Conservation (phyloP, 106 monocot species). For the Dendrobium officinale region DNA sequence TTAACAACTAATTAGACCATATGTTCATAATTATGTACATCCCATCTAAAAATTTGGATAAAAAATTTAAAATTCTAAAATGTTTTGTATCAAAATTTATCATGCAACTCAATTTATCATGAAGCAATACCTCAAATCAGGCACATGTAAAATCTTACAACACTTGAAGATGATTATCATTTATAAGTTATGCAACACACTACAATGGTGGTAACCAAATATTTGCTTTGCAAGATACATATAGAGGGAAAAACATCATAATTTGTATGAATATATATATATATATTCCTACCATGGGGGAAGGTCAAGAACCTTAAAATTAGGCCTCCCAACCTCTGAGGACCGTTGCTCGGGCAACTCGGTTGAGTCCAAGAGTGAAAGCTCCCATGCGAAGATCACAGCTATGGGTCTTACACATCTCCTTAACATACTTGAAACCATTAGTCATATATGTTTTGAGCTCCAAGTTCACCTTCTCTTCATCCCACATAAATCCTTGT, state of each 20-base stretch:
- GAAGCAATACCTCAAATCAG: too few species aligned
- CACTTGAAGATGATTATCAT: not conserved
- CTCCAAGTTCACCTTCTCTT: constrained; percentile 84
- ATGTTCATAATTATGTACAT: too few species aligned
- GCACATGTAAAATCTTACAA: not conserved
- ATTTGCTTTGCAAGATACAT: too few species aligned
- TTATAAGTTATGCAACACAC: not conserved
- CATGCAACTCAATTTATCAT: too few species aligned
- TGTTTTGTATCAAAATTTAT: too few species aligned
- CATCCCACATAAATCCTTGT: constrained; percentile 95
- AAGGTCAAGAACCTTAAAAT: not conserved
- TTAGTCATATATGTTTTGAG: constrained; percentile 67
- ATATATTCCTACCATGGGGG: too few species aligned
- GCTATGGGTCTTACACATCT: constrained; percentile 73
- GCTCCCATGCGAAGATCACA: constrained; percentile 93
- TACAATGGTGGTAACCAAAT: not conserved
- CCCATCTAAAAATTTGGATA: too few species aligned
- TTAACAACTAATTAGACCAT: too few species aligned
- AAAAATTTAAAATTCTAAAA: too few species aligned
- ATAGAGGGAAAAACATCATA: too few species aligned
- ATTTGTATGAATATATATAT: too few species aligned
- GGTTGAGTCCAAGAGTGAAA: constrained; percentile 76
- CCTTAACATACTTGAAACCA: constrained; percentile 56
- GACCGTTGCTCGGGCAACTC: constrained; percentile 71
- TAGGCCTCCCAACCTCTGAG: constrained; percentile 81